These are phyloP conservation scores for Vaucheria bursata DNA, from an alignment of 352 stramenopile species.

Conservation along the genomic window DNA sequence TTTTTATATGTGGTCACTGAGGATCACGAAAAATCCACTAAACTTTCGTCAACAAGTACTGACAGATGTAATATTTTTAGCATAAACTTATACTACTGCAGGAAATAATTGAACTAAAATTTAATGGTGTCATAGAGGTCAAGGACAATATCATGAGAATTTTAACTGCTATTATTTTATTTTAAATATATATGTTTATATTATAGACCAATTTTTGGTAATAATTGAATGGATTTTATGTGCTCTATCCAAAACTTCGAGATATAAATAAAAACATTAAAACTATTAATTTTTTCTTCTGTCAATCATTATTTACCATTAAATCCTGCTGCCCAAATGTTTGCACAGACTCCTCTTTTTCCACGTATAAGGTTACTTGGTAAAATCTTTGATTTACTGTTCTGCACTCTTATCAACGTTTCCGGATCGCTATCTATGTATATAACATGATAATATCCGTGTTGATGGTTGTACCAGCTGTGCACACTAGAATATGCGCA, in stretches of 20 bases:
- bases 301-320: background rate
- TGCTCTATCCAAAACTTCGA: background rate
- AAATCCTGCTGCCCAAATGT: background rate
- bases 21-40: background rate
- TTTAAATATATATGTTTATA: background rate
- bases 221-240: background rate
- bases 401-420: no score
- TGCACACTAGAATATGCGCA: no score
- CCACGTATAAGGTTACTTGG: no score
- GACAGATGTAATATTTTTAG: background rate
- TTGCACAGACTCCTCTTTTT: background rate
- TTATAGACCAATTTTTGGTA: background rate
- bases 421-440: no score
- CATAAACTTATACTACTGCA: background rate
- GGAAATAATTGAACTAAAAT: no score
- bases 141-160: background rate
- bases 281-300: background rate
- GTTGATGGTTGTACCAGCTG: no score
- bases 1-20: background rate
- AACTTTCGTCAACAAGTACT: background rate
- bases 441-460: no score
- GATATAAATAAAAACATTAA: background rate
- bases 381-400: no score
- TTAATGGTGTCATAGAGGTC: no score
- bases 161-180: background rate